These are phyloP conservation scores for Neurospora sp. DNA, from an alignment of 495 filamentous ascomycete genomes.

Conservation along the genomic window DNA sequence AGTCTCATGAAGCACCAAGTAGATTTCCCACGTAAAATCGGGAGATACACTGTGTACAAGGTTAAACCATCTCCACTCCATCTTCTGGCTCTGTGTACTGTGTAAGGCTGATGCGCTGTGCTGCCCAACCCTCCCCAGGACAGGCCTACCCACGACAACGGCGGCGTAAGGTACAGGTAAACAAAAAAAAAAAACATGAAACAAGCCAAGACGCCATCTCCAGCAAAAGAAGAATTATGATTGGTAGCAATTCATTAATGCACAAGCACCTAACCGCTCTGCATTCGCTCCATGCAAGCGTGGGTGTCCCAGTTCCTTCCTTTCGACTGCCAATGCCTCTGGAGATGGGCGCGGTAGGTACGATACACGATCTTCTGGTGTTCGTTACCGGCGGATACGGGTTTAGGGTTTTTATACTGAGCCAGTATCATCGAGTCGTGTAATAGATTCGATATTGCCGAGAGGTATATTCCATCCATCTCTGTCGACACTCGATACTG, in stretches of 20 bases:
- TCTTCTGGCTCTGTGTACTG: not conserved
- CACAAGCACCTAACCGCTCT: conserved; percentile 33
- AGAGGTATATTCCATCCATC: not conserved
- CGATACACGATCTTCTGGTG: conserved; percentile 7
- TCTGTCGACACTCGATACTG: not conserved
- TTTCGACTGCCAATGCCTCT: not conserved
- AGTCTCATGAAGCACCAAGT: not conserved
- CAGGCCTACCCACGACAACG: not conserved
- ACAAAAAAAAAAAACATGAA: conserved; percentile 18
- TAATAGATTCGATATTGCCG: not conserved
- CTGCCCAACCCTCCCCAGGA: not conserved
- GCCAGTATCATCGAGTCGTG: not conserved
- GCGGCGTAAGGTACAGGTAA: not conserved
- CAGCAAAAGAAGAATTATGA: conserved; percentile 3
- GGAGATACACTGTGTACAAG: not conserved
- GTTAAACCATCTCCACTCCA: not conserved
- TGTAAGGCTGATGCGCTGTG: not conserved
- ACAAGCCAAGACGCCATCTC: conserved; percentile 6
- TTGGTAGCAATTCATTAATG: conserved; percentile 21
- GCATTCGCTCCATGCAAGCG: conserved; percentile 31
- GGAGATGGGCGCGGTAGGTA: not conserved
- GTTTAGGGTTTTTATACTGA: not conserved
- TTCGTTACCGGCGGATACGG: not conserved
- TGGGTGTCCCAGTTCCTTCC: conserved; percentile 4
- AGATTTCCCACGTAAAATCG: not conserved